Base-by-base conservation (phyloP, 192 early-diverging fungal species). In the Linnemannia exigua region DNA sequence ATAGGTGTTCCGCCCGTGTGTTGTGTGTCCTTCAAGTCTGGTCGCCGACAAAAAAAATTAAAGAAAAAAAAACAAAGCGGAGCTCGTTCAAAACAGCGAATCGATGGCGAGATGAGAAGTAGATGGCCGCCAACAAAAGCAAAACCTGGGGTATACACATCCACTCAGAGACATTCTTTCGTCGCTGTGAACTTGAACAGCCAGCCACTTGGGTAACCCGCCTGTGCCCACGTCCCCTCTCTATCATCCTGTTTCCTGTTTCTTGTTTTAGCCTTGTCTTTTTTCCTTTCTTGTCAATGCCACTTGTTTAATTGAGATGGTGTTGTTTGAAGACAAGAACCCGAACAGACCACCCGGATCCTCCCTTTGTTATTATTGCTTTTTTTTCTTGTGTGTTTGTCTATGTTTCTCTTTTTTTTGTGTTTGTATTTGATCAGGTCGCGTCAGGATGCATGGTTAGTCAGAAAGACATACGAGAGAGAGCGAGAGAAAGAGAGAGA, bases 61-160 rank as follows among this genome's bases (percentile, higher is more conserved):
- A n/a, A n/a, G n/a, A 33, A 54, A 25, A 54, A 25, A n/a, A n/a
- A 61, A 61, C 15, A 63, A 31, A 25, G 58, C 58, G 58, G 58
- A 63, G 58, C 58, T 63, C 25, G 25, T 63, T 3, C 15, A 63
- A 63, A 61, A 61, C 28, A 15, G 58, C 58, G 58, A 63, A 63
- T 63, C 58, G 58, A 63, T 63, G 58, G 58, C 25, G 11, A 0
- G 28, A n/a, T 31, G 31, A 63, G 28, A 19, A 15, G 11, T 20
- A 63, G 58, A 63, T 63, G 58, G 58, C 58, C 58, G 58, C 58
- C 28, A 63, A 63, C 58, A 63, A 63, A 63, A 63, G 58, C 58
- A 63, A 63, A 63, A 63, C 58, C 58, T 63, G 58, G 58, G 58
- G 54, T 25, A 58, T 4, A 1, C 12, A 14, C 58, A 31, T 61